Conservation (phyloP, 331 rosid genomes). For the Acacia concinna region DNA sequence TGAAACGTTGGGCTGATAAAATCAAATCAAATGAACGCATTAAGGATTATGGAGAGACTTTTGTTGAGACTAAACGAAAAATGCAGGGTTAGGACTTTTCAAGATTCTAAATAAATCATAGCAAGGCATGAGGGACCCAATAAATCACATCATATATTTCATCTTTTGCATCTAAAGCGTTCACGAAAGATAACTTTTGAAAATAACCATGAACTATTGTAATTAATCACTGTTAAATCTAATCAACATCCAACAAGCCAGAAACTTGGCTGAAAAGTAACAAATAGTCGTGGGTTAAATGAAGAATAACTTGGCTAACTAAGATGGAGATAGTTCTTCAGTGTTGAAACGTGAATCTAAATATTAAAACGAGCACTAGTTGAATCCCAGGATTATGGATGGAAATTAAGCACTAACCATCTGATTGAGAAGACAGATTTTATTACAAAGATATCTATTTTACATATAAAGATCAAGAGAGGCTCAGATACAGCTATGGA, state of each 20-base stretch:
- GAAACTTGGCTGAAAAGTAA: conserved; percentile 13
- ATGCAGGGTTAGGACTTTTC: not conserved
- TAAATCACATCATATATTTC: conserved; percentile 31
- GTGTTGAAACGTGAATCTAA: too few relatives aligned
- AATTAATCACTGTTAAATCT: conserved; percentile 7
- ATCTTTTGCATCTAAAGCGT: conserved; percentile 27
- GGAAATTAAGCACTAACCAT: not conserved
- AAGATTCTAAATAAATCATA: conserved; percentile 37
- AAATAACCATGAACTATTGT: not conserved
- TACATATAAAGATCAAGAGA: conserved; percentile 25
- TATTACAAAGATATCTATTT: conserved; percentile 14
- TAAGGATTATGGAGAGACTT: not conserved
- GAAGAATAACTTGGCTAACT: not conserved
- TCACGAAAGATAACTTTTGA: conserved; percentile 21
- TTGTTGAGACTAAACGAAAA: not conserved
- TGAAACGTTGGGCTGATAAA: not conserved
- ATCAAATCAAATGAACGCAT: not conserved
- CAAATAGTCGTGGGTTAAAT: not conserved
- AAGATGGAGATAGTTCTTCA: not conserved
- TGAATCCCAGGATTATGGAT: conserved; percentile 16
- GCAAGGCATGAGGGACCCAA: conserved; percentile 32
- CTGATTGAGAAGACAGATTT: conserved; percentile 11
- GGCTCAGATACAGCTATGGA: conserved; percentile 43
- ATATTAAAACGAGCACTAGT: not conserved
- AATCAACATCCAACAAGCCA: conserved; percentile 24